Percentiles rank a stretch among this genome's conserved stretches.
Conservation (phyloP, 139 green algal genomes). For the Auxenochlorella pyrenoidosa region DNA sequence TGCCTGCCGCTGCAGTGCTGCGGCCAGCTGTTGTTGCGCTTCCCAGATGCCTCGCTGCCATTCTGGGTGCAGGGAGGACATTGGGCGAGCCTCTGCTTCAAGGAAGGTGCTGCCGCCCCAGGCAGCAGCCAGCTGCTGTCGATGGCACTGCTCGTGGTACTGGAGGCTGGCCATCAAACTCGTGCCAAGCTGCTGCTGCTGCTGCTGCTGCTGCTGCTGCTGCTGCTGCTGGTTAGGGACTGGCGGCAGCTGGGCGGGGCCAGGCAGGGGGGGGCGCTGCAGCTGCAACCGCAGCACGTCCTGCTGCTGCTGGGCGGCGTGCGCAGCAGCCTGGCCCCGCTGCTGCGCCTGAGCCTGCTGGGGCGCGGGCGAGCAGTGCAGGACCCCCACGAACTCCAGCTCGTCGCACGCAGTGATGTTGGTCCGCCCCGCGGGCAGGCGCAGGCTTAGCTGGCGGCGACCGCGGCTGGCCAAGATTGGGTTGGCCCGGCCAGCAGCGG, state of each 20-base stretch:
- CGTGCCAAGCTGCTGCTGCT: not conserved
- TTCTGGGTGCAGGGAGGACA: not conserved
- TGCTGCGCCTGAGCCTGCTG: constrained; percentile 2
- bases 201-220: not conserved
- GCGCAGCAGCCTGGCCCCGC: not conserved
- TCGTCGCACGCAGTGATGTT: not conserved
- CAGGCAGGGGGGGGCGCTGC: too few relatives aligned
- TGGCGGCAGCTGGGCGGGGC: too few relatives aligned
- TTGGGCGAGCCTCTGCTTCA: not conserved
- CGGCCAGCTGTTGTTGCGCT: not conserved
- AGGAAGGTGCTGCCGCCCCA: not conserved
- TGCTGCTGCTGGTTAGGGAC: not conserved
- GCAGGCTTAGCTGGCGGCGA: not conserved
- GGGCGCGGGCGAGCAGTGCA: not conserved
- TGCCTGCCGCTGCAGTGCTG: not conserved
- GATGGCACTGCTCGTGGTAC: constrained; percentile 18
- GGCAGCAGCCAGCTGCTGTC: not conserved
- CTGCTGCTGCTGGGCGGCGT: not conserved
- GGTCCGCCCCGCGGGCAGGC: not conserved
- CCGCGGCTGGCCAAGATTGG: not conserved
- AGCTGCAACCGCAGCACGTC: too few relatives aligned
- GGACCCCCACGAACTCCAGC: not conserved
- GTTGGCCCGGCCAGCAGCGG: not conserved
- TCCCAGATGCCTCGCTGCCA: not conserved
- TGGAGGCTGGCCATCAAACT: constrained; percentile 8